These are phyloP conservation scores for Tolypocladium sp. DNA, from an alignment of 2,329 filamentous ascomycete genomes.

Conservation along the genomic window DNA sequence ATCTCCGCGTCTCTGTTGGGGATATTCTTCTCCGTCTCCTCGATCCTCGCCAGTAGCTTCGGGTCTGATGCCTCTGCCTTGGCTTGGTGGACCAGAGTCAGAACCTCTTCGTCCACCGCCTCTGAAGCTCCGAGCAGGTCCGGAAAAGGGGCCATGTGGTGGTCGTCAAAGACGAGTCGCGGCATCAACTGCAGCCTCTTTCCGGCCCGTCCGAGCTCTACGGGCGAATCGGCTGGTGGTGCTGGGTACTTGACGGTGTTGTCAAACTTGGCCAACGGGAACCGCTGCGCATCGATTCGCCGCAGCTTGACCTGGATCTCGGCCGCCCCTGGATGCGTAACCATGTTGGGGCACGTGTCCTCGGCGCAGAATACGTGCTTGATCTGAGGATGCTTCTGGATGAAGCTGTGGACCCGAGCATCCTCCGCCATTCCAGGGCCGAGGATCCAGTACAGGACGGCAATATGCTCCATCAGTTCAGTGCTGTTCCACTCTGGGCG, in stretches of 20 bases:
- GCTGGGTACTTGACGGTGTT: constrained; percentile 29
- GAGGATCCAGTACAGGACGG: constrained; percentile 72
- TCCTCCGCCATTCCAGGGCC: constrained; percentile 58
- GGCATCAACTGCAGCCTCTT: constrained; percentile 38
- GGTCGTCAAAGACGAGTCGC: constrained; percentile 33
- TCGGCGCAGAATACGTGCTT: constrained; percentile 71
- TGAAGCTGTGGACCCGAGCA: constrained; percentile 57
- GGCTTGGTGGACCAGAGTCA: constrained; percentile 42
- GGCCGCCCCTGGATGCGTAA: constrained; percentile 60
- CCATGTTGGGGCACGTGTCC: constrained; percentile 66
- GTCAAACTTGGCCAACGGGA: constrained; percentile 58
- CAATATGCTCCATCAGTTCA: constrained; percentile 57
- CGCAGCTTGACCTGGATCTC: constrained; percentile 59
- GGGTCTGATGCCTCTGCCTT: constrained; percentile 28
- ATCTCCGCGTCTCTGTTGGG: constrained; percentile 72
- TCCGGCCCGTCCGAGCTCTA: constrained; percentile 33
- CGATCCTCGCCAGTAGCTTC: constrained; percentile 38
- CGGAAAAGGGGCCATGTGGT: constrained; percentile 33
- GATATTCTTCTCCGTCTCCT: constrained; percentile 51
- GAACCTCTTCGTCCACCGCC: constrained; percentile 31
- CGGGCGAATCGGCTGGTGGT: constrained; percentile 12
- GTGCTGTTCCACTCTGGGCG: constrained; percentile 63
- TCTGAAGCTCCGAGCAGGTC: constrained; percentile 36
- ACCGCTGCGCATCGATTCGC: constrained; percentile 64
- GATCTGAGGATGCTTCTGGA: constrained; percentile 47